These are phyloP conservation scores for Lepidium africanum DNA, from an alignment of 345 rosid species.

Conservation along the genomic window DNA sequence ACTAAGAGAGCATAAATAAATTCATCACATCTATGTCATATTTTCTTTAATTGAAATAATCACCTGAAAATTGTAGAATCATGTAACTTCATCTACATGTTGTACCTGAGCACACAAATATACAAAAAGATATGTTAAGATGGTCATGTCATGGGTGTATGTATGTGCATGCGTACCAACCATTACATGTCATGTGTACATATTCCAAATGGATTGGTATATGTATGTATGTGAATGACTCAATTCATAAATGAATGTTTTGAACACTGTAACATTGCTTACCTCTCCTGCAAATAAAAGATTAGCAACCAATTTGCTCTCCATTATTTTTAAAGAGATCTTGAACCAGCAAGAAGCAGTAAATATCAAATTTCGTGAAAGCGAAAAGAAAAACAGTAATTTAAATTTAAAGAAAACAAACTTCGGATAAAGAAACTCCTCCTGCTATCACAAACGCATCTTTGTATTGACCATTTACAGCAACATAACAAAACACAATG, in stretches of 20 bases:
- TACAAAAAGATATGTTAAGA: neutral
- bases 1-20: neutral
- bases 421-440: slow-evolving; percentile 92
- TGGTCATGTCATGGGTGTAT: neutral
- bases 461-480: slow-evolving; percentile 75
- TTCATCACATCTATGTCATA: neutral
- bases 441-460: slow-evolving; percentile 95
- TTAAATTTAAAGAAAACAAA: slow-evolving; percentile 6
- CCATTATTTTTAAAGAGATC: slow-evolving; percentile 32
- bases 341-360: neutral
- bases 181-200: neutral
- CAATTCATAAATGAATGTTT: neutral
- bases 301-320: slow-evolving; percentile 23
- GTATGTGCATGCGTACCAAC: neutral
- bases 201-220: neutral
- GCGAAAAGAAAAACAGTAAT: neutral
- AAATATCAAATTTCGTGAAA: neutral
- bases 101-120: slow-evolving; percentile 45
- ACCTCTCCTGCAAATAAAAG: slow-evolving; percentile 38
- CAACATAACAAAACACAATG: slow-evolving; percentile 11
- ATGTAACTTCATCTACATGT: slow-evolving; percentile 80
- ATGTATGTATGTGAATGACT: neutral
- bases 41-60: neutral
- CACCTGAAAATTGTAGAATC: slow-evolving; percentile 93
- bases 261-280: neutral